phyloP scores from a whole-genome alignment of 129 eudicot genomes.

The Artemisia annua region DNA sequence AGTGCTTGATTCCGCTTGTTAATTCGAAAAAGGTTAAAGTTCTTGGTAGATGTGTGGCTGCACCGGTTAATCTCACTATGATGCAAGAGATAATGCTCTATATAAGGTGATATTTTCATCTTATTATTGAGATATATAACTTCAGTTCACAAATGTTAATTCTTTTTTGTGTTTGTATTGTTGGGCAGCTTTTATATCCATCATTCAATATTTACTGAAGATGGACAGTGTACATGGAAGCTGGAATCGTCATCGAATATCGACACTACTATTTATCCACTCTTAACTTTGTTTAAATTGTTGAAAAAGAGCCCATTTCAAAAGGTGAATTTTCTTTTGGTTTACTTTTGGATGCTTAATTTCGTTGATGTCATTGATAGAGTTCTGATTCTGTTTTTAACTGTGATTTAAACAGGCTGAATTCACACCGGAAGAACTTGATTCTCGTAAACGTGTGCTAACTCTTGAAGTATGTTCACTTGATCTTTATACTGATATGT shows the following conservation, averaged over 20 bases:
- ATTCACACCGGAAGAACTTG: constrained; percentile 80
- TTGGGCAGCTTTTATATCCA: constrained; percentile 67
- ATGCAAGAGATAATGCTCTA: constrained; percentile 83
- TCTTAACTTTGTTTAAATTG: constrained; percentile 58
- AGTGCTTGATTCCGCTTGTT: constrained; percentile 83
- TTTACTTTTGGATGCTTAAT: not conserved
- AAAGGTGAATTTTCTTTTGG: constrained; percentile 39
- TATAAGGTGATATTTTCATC: constrained; percentile 36
- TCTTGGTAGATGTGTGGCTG: constrained; percentile 73
- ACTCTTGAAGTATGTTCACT: constrained; percentile 50
- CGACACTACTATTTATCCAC: constrained; percentile 66
- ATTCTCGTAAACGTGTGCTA: constrained; percentile 63
- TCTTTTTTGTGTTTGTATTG: constrained; percentile 2
- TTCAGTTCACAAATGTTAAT: not conserved
- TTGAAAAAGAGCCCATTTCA: constrained; percentile 66
- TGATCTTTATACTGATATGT: not conserved
- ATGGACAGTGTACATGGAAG: constrained; percentile 60
- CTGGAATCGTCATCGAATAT: constrained; percentile 49
- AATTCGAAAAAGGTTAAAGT: constrained; percentile 73
- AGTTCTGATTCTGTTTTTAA: constrained; percentile 15
- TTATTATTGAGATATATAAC: not conserved
- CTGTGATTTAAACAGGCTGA: constrained; percentile 54
- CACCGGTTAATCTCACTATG: constrained; percentile 50
- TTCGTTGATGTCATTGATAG: not conserved
- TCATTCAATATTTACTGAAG: constrained; percentile 54